Evolutionary conservation across 2,329 filamentous ascomycete species (phyloP).

Genomic region (Colletotrichum sojae): DNA sequence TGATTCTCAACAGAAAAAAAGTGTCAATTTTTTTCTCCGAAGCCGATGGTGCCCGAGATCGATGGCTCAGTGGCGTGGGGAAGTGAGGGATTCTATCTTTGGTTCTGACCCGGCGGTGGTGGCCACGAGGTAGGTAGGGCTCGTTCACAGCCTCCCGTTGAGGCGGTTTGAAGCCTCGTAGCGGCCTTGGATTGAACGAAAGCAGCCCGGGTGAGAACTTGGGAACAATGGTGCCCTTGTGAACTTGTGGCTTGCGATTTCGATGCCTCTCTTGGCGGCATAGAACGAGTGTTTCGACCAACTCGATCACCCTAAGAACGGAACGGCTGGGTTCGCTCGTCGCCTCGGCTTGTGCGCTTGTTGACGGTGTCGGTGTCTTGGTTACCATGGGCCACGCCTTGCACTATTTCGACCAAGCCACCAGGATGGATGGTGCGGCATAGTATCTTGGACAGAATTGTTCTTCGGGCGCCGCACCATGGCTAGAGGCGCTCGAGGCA

Average conservation of each 20-base stretch:
- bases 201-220: not conserved
- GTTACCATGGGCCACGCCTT: constrained; percentile 10
- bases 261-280: not conserved
- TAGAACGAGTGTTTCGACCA: not conserved
- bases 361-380: not conserved
- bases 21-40: constrained; percentile 2
- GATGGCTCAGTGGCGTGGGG: constrained; percentile 20
- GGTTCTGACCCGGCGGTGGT: not conserved
- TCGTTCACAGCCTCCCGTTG: constrained; percentile 21
- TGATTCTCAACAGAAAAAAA: constrained; percentile 32
- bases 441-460: constrained; percentile 7
- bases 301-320: not conserved
- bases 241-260: not conserved
- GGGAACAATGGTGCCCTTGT: not conserved
- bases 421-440: constrained; percentile 32
- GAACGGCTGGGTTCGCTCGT: constrained; percentile 6
- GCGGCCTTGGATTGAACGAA: too few species aligned
- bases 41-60: constrained; percentile 21
- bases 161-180: not conserved
- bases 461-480: constrained; percentile 30
- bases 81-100: constrained; percentile 24
- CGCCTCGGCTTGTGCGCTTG: constrained; percentile 2
- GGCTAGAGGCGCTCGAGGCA: constrained; percentile 4
- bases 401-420: constrained; percentile 1
- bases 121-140: constrained; percentile 12